Conservation (phyloP, 1,284 basidiomycete species). For the Athelia psychrophila region DNA sequence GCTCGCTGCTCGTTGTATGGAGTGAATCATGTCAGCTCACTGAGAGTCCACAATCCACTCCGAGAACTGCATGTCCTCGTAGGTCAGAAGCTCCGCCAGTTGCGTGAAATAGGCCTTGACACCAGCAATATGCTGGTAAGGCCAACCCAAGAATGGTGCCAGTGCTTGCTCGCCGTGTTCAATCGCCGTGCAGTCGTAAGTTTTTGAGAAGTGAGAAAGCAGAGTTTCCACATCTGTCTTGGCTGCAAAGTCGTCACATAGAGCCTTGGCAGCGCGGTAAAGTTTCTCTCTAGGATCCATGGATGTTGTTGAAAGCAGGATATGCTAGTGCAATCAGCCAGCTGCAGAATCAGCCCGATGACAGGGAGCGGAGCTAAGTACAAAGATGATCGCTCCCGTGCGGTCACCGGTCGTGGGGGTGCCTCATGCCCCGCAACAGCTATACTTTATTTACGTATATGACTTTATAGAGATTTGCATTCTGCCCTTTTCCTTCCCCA, state of each 20-base stretch:
- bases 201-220: conserved; percentile 49
- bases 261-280: conserved; percentile 39
- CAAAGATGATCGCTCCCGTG: too few relatives aligned
- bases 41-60: conserved; percentile 37
- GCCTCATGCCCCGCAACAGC: not conserved
- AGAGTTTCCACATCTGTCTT: conserved; percentile 40
- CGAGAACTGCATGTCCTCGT: conserved; percentile 38
- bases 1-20: conserved; percentile 34
- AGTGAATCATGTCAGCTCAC: not conserved
- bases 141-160: conserved; percentile 57
- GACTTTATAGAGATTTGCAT: not conserved
- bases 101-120: conserved; percentile 48
- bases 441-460: not conserved
- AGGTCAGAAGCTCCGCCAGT: conserved; percentile 41
- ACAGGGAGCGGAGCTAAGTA: too few relatives aligned
- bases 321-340: too few relatives aligned
- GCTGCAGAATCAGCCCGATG: too few relatives aligned
- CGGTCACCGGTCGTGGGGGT: not conserved
- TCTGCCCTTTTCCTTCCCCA: not conserved
- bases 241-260: conserved; percentile 52
- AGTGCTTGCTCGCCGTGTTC: conserved; percentile 57
- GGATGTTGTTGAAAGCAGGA: not conserved
- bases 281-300: conserved; percentile 28
- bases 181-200: conserved; percentile 39
- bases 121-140: conserved; percentile 42